Base-by-base conservation (phyloP, 306 rosid genomes). In the Dryas drummondii region DNA sequence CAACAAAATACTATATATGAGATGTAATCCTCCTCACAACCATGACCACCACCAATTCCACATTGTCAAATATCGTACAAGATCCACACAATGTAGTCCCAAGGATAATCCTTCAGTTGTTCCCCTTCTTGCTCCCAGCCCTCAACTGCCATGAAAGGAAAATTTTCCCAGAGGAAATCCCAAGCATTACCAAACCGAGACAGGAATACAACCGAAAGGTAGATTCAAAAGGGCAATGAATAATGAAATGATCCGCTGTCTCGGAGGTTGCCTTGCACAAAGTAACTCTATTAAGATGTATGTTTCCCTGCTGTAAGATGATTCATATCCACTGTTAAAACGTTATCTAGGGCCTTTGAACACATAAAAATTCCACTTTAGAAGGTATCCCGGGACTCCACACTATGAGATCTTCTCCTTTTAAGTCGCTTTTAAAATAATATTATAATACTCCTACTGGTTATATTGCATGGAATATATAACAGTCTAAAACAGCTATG, bases 131-230 rank as follows among this genome's bases (percentile, higher is more conserved):
- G 88, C 83, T 85, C 86, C 88, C 83, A 70, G 74, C 84, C 91
- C 88, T 78, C 68, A 68, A 78, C 78, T 81, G 84, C 78, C 75
- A 84, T 71, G 82, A 58, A 85, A 80, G 80, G 83, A 78, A 80
- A 81, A 83, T 16, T 74, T 82, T 75, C 81, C 87, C 78, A 85
- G 68, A 69, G 82, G 83, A 84, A 85, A 86, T 78, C 85, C 89
- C 79, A 85, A 85, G 80, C 83, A 87, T 83, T 86, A 88, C 89
- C 90, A 82, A 85, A 87, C 96, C 81, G 73, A 86, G 89, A 83
- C 88, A 87, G 85, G 87, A 76, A 84, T 78, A 72, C 60, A 88
- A 76, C 80, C 88, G 2, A 78, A 79, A 83, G 70, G 86, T 81
- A 77, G 92, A 78, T 16, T 82, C 89, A 65, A 80, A 79, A 81